A percentile compares a stretch with the other conserved stretches of the same genome.
phyloP scores from a whole-genome alignment of 2,329 filamentous ascomycete genomes.

The Talaromyces atroroseus region DNA sequence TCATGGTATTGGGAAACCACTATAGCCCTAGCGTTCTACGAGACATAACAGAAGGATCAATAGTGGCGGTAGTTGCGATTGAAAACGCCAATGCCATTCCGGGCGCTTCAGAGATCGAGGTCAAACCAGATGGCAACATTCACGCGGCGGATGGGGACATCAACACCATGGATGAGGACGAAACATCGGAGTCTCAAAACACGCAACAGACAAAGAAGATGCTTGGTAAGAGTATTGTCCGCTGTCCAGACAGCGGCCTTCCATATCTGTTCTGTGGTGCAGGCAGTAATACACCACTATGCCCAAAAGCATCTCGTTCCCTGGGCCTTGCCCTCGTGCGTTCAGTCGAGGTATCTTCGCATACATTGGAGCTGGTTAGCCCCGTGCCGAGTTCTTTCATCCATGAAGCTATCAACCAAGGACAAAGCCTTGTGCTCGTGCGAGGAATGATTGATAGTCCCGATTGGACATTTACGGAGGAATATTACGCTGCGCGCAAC shows the following conservation, averaged over 20 bases:
- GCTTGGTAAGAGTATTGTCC: conserved; percentile 27
- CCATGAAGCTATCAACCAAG: conserved; percentile 27
- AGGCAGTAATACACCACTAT: conserved; percentile 38
- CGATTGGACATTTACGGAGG: conserved; percentile 42
- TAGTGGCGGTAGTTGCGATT: conserved; percentile 50
- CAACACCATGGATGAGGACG: conserved; percentile 15
- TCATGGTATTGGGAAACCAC: conserved; percentile 49
- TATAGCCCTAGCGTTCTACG: conserved; percentile 43
- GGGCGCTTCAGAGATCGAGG: conserved; percentile 10
- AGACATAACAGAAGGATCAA: conserved; percentile 49
- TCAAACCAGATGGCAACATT: conserved; percentile 1
- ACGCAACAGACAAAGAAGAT: conserved; percentile 5
- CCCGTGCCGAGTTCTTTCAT: conserved; percentile 37
- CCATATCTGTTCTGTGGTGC: conserved; percentile 47
- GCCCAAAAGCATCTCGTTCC: conserved; percentile 44
- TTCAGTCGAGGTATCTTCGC: conserved; percentile 33
- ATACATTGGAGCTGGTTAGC: conserved; percentile 45
- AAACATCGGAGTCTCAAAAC: conserved; percentile 17
- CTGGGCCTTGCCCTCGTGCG: conserved; percentile 48
- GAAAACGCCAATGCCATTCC: conserved; percentile 35
- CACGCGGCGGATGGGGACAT: conserved; percentile 6
- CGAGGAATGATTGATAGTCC: conserved; percentile 43
- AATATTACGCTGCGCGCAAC: conserved; percentile 35
- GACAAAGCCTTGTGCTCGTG: conserved; percentile 43
- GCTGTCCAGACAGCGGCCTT: conserved; percentile 40